These are phyloP conservation scores for Phragmites australis DNA, from an alignment of 176 grass and related monocot genomes.

Conservation along the genomic window DNA sequence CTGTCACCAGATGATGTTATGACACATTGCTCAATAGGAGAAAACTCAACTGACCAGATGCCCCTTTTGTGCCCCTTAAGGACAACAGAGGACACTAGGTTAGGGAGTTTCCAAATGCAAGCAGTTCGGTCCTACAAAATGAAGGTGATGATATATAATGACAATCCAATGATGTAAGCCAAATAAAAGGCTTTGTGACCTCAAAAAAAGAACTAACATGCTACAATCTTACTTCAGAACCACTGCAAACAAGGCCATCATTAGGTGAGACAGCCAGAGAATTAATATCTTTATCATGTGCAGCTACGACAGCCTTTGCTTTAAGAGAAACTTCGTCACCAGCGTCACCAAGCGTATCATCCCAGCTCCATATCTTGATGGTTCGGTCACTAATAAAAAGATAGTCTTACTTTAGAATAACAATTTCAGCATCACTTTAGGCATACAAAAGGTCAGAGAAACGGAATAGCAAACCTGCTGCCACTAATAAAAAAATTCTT, in stretches of 20 bases:
- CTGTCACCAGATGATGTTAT: constrained; percentile 90
- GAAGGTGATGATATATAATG: constrained; percentile 30
- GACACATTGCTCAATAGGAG: constrained; percentile 90
- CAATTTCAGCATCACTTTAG: background rate
- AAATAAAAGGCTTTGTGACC: constrained; percentile 14
- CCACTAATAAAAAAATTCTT: constrained; percentile 90
- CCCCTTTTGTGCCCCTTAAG: constrained; percentile 92
- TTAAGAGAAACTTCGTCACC: constrained; percentile 64
- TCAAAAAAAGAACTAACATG: constrained; percentile 23
- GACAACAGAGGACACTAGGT: constrained; percentile 65
- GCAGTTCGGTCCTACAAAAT: constrained; percentile 80
- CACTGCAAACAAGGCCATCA: constrained; percentile 91
- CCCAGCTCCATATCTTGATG: constrained; percentile 87
- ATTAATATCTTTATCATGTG: constrained; percentile 98
- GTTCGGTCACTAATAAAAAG: constrained; percentile 66
- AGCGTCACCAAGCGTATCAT: constrained; percentile 44
- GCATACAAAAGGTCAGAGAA: background rate
- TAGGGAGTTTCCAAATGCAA: constrained; percentile 89
- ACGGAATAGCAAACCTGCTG: constrained; percentile 60
- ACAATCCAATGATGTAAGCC: constrained; percentile 14
- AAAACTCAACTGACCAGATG: constrained; percentile 97
- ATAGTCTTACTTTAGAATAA: constrained; percentile 28
- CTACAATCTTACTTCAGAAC: constrained; percentile 73
- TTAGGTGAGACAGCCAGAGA: constrained; percentile 81
- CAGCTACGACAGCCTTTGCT: constrained; percentile 84